phyloP scores from a whole-genome alignment of 371 early-diverging fungal species.

The Polyrhizophydium stewartii region DNA sequence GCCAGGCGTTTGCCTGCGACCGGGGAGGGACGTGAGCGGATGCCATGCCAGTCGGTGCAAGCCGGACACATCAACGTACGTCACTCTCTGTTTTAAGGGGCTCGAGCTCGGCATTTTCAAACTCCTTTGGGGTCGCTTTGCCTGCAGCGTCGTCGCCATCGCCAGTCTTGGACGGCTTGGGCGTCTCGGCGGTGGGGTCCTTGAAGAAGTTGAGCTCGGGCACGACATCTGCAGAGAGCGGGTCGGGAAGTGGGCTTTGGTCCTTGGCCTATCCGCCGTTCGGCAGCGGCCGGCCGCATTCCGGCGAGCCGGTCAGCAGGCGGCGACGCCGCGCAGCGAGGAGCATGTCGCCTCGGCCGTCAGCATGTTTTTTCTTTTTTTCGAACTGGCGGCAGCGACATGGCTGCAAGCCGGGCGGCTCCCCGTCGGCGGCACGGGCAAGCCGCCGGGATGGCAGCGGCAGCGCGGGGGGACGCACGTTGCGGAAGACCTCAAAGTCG shows the following conservation, averaged over 20 bases:
- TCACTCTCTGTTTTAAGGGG: background rate
- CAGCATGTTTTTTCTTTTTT: too few species aligned
- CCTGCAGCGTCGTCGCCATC: background rate
- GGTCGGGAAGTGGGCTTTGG: background rate
- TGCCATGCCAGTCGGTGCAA: too few species aligned
- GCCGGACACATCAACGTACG: too few species aligned
- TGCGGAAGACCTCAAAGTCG: slow-evolving; percentile 69
- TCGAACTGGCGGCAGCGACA: too few species aligned
- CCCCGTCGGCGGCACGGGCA: too few species aligned
- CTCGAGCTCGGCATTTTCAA: background rate
- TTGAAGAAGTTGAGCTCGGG: slow-evolving; percentile 51
- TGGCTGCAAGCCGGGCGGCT: too few species aligned
- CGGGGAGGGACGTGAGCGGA: too few species aligned
- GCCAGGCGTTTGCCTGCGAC: slow-evolving; percentile 40
- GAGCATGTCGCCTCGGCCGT: too few species aligned
- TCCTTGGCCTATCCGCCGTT: slow-evolving; percentile 10
- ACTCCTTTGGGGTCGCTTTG: background rate
- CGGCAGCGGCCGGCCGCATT: slow-evolving; percentile 10
- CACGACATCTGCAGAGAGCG: slow-evolving; percentile 19
- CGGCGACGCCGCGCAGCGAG: too few species aligned
- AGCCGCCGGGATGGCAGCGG: too few species aligned
- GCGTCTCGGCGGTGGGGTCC: background rate
- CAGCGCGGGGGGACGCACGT: slow-evolving; percentile 23
- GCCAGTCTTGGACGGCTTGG: background rate
- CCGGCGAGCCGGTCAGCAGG: too few species aligned